phyloP scores from a whole-genome alignment of 495 filamentous ascomycete genomes.

The Chaetomium tenue region DNA sequence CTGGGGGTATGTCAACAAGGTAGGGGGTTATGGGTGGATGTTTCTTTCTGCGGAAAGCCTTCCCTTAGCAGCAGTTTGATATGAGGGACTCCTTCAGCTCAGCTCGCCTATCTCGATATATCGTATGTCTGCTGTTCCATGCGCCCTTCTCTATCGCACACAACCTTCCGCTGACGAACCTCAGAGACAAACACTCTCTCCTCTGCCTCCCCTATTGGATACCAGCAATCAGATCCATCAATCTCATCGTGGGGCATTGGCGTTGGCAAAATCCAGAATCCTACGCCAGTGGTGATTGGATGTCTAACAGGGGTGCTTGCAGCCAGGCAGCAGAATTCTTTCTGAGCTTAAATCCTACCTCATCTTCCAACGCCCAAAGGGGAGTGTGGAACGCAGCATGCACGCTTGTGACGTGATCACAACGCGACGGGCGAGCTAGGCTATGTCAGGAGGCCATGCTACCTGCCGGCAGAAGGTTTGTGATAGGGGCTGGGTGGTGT shows the following conservation, averaged over 20 bases:
- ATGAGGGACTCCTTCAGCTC: no score
- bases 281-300: constrained; percentile 12
- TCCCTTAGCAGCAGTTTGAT: no score
- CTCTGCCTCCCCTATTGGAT: constrained; percentile 4
- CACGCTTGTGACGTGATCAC: constrained; percentile 15
- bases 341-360: constrained; percentile 18
- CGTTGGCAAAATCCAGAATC: background rate
- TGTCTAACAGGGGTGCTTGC: background rate
- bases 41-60: no score
- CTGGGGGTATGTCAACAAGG: no score
- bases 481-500: constrained; percentile 1
- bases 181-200: background rate
- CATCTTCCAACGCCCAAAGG: constrained; percentile 12
- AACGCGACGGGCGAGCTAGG: background rate
- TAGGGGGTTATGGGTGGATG: no score
- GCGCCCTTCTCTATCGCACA: background rate
- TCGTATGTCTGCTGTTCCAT: background rate
- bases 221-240: background rate
- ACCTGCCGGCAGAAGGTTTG: constrained; percentile 3
- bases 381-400: constrained; percentile 5
- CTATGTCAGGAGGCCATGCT: background rate
- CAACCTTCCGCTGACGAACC: constrained; percentile 3
- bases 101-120: no score
- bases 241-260: background rate
- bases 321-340: constrained; percentile 25